Conservation (phyloP, 176 grass and related monocot genomes). For the Aegilops bicornis region DNA sequence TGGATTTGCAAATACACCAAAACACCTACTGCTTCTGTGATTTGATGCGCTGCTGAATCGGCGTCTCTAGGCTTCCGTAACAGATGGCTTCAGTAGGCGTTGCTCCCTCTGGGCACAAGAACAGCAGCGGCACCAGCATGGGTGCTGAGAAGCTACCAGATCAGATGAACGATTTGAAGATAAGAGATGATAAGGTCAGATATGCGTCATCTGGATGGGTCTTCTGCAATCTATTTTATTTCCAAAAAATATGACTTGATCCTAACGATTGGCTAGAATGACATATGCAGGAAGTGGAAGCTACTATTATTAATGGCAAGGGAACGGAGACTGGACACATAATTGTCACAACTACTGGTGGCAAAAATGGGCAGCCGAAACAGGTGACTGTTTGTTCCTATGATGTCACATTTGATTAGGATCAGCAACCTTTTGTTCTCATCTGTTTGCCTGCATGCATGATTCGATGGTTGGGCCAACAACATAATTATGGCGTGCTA, state of each 20-base stretch:
- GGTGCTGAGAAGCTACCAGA: conserved; percentile 56
- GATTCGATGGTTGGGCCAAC: background rate
- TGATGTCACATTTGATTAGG: background rate
- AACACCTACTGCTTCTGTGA: background rate
- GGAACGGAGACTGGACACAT: conserved; percentile 86
- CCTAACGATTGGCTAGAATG: background rate
- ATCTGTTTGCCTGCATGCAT: background rate
- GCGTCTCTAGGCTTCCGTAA: background rate
- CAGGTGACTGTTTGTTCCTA: conserved; percentile 40
- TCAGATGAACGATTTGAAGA: conserved; percentile 70
- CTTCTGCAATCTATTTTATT: background rate
- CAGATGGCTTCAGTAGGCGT: conserved; percentile 58
- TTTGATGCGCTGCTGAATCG: conserved; percentile 36
- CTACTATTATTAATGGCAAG: conserved; percentile 69
- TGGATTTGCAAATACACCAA: background rate
- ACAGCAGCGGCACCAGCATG: conserved; percentile 37
- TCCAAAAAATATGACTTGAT: background rate
- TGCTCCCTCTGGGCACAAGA: conserved; percentile 44
- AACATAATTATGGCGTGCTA: background rate
- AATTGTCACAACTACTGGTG: conserved; percentile 77
- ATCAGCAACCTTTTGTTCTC: background rate
- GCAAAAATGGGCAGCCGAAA: conserved; percentile 77
- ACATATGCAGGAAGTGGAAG: conserved; percentile 67
- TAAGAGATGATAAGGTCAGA: conserved; percentile 70
- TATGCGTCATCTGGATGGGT: background rate